These are phyloP conservation scores for Pichia sp. DNA, from an alignment of 1,139 yeast genomes.

Conservation along the genomic window DNA sequence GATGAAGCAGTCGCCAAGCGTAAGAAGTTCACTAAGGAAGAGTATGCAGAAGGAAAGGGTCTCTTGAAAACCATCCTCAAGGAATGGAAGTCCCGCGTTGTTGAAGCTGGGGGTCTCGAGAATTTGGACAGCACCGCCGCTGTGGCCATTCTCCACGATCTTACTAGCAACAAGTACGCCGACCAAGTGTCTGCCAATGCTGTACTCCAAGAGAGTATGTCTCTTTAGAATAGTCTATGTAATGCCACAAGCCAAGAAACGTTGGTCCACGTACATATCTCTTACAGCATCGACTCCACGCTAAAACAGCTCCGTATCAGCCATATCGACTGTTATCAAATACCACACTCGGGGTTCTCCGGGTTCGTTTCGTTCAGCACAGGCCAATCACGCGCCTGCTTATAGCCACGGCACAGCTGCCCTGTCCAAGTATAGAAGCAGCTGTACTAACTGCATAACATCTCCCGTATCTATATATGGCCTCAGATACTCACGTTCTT, in stretches of 20 bases:
- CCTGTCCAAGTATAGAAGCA: no score
- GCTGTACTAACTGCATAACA: no score
- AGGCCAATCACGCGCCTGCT: no score
- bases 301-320: no score
- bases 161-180: slow-evolving; percentile 27
- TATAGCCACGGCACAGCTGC: no score
- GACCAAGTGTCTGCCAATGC: slow-evolving; percentile 11
- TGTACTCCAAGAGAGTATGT: slow-evolving; percentile 18
- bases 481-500: not conserved
- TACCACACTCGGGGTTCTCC: no score
- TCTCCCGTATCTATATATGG: no score
- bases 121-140: slow-evolving; percentile 33
- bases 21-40: slow-evolving; percentile 46
- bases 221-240: slow-evolving; percentile 10
- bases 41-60: slow-evolving; percentile 50
- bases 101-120: slow-evolving; percentile 29
- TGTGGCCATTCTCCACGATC: slow-evolving; percentile 32
- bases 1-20: slow-evolving; percentile 33
- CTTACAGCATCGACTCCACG: no score
- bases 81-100: slow-evolving; percentile 53
- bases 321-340: no score
- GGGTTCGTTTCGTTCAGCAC: no score
- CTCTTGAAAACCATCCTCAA: slow-evolving; percentile 48
- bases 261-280: no score
- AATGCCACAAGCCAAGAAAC: no score